phyloP scores from a whole-genome alignment of 2,329 filamentous ascomycete genomes.

The Aphanocladium album region DNA sequence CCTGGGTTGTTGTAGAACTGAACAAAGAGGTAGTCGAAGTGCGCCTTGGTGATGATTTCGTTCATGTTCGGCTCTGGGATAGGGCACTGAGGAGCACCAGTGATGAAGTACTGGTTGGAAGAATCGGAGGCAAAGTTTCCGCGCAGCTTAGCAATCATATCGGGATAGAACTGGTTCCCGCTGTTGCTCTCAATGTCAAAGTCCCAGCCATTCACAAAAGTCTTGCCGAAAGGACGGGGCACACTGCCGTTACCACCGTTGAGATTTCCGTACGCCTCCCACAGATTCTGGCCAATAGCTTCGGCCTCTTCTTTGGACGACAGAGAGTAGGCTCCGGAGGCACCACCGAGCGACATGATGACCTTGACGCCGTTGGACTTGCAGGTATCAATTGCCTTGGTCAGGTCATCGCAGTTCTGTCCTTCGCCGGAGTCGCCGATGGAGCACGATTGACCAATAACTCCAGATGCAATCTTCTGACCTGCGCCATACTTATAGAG shows the following conservation, averaged over 20 bases:
- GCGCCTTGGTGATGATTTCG: conserved; percentile 30
- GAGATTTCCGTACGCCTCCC: conserved; percentile 17
- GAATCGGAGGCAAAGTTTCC: conserved; percentile 18
- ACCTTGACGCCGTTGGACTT: conserved; percentile 16
- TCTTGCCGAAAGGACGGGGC: conserved; percentile 22
- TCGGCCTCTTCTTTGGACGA: conserved; percentile 12
- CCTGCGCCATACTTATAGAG: conserved; percentile 33
- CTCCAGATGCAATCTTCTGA: conserved; percentile 33
- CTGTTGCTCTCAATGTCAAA: conserved; percentile 24
- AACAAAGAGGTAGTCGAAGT: conserved; percentile 37
- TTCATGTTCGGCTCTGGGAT: conserved; percentile 33
- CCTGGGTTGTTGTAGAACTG: conserved; percentile 43
- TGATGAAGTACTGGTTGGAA: conserved; percentile 35
- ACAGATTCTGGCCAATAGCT: conserved; percentile 16
- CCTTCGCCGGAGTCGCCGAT: conserved; percentile 27
- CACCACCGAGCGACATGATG: conserved; percentile 16
- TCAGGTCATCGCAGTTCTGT: conserved; percentile 20
- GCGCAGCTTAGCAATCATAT: conserved; percentile 21
- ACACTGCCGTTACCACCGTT: conserved; percentile 3
- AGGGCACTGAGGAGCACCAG: conserved; percentile 40
- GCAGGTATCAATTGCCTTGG: conserved; percentile 13
- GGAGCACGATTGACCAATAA: conserved; percentile 34
- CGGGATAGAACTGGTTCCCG: conserved; percentile 14
- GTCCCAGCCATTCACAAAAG: conserved; percentile 24
- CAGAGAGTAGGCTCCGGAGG: conserved; percentile 11